Percentiles rank a stretch among this genome's conserved stretches.
Evolutionary conservation across 2,329 filamentous ascomycete genomes (phyloP).

Genomic region (Penicillium sp.): DNA sequence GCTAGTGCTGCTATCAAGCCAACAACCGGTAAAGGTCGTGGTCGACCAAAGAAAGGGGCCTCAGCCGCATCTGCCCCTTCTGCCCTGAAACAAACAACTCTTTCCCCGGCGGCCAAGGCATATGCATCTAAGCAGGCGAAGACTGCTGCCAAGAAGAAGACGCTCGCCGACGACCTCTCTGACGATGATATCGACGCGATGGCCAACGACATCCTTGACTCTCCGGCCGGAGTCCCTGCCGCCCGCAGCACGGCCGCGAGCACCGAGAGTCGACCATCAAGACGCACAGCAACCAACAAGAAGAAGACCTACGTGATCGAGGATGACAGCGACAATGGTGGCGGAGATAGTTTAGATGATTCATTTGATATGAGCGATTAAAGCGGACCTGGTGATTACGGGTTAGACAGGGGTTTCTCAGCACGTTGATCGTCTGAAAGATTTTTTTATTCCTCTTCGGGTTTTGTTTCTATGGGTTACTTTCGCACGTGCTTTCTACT

Average conservation of each 20-base stretch:
- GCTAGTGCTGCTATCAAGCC: constrained; percentile 50
- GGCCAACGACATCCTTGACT: constrained; percentile 54
- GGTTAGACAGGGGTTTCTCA: not conserved
- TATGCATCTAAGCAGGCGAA: constrained; percentile 59
- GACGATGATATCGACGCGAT: constrained; percentile 55
- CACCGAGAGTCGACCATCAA: constrained; percentile 43
- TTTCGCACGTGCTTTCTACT: not conserved
- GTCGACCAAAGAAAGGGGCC: constrained; percentile 56
- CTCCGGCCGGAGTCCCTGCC: constrained; percentile 38
- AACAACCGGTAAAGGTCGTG: constrained; percentile 55
- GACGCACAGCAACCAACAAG: constrained; percentile 43
- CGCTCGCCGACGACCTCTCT: constrained; percentile 46
- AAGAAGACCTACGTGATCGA: constrained; percentile 51
- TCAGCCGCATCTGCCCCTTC: constrained; percentile 50
- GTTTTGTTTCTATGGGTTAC: not conserved
- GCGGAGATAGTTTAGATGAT: constrained; percentile 42
- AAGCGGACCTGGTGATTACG: not conserved
- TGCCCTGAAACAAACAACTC: constrained; percentile 50
- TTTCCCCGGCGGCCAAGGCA: constrained; percentile 71
- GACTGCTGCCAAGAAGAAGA: constrained; percentile 45
- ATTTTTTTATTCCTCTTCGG: not conserved
- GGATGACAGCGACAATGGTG: constrained; percentile 44
- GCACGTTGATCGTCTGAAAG: constrained; percentile 24
- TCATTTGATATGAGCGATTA: constrained; percentile 46
- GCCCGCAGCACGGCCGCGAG: constrained; percentile 39